These are phyloP conservation scores for Talaromyces liani DNA, from an alignment of 495 filamentous ascomycete genomes.

Conservation along the genomic window DNA sequence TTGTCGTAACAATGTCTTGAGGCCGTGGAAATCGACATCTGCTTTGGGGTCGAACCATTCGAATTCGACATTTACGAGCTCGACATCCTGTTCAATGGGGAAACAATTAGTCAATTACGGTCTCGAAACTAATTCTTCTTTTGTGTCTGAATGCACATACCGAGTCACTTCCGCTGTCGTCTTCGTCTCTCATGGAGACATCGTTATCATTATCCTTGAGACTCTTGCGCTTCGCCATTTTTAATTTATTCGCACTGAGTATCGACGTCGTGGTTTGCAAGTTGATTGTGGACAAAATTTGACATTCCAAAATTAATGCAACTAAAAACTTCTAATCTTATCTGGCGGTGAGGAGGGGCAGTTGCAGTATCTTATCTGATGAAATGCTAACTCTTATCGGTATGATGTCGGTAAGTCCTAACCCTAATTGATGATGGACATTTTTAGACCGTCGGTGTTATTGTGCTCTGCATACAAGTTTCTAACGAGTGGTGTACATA, in stretches of 20 bases:
- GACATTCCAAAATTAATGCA: not conserved
- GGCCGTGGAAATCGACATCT: constrained; percentile 86
- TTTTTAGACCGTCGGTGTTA: not conserved
- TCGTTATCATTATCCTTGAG: constrained; percentile 31
- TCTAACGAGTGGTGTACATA: not conserved
- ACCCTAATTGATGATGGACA: not conserved
- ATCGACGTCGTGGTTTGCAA: not conserved
- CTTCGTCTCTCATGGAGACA: constrained; percentile 33
- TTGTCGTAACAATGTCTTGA: constrained; percentile 85
- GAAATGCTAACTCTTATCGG: not conserved
- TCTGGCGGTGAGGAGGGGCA: constrained; percentile 5
- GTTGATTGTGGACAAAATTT: not conserved
- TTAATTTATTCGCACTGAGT: not conserved
- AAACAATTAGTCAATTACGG: not conserved
- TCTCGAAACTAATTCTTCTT: not conserved
- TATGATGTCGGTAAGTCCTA: not conserved
- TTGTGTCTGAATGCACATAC: constrained; percentile 13
- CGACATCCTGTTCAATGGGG: constrained; percentile 55
- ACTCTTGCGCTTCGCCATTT: constrained; percentile 48
- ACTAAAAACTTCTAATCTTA: constrained; percentile 2
- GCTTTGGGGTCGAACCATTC: constrained; percentile 96
- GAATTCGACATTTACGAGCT: constrained; percentile 93
- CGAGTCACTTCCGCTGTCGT: constrained; percentile 35
- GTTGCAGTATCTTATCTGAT: not conserved
- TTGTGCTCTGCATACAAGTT: not conserved